A percentile compares a stretch with the other conserved stretches of the same genome.
These are phyloP conservation scores for Wilcoxina mikolae DNA, from an alignment of 495 filamentous ascomycete genomes.

Conservation along the genomic window DNA sequence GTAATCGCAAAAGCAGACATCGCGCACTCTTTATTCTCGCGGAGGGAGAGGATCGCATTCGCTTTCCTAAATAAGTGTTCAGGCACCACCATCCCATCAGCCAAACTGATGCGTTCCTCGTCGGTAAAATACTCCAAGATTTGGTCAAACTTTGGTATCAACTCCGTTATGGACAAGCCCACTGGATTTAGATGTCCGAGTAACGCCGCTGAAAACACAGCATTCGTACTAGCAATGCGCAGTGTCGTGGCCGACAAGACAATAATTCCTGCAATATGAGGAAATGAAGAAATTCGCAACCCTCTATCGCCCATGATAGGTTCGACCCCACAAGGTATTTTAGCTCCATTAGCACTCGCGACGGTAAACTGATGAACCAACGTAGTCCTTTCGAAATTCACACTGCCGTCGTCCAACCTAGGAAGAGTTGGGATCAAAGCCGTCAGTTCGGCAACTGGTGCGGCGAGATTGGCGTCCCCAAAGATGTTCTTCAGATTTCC, in stretches of 20 bases:
- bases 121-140: constrained; percentile 66
- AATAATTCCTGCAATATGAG: constrained; percentile 93
- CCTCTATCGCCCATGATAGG: constrained; percentile 46
- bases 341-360: constrained; percentile 52
- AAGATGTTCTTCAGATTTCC: constrained; percentile 51
- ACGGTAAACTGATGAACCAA: constrained; percentile 68
- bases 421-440: constrained; percentile 68
- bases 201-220: constrained; percentile 78
- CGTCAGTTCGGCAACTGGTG: constrained; percentile 53
- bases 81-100: constrained; percentile 91
- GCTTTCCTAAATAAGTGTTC: constrained; percentile 91
- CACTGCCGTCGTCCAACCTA: constrained; percentile 49
- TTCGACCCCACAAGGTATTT: constrained; percentile 65
- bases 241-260: constrained; percentile 64
- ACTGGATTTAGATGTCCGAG: constrained; percentile 78
- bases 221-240: constrained; percentile 78
- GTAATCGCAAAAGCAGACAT: constrained; percentile 63
- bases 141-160: constrained; percentile 78
- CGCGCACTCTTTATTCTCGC: constrained; percentile 63
- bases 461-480: constrained; percentile 57
- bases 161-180: constrained; percentile 57
- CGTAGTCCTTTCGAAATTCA: constrained; percentile 55
- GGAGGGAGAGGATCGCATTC: constrained; percentile 62
- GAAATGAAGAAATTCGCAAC: constrained; percentile 77
- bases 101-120: constrained; percentile 65